Percentiles rank a stretch among this genome's conserved stretches.
These are phyloP conservation scores for Neospermospora avenae DNA, from an alignment of 2,329 filamentous ascomycete genomes.

Conservation along the genomic window DNA sequence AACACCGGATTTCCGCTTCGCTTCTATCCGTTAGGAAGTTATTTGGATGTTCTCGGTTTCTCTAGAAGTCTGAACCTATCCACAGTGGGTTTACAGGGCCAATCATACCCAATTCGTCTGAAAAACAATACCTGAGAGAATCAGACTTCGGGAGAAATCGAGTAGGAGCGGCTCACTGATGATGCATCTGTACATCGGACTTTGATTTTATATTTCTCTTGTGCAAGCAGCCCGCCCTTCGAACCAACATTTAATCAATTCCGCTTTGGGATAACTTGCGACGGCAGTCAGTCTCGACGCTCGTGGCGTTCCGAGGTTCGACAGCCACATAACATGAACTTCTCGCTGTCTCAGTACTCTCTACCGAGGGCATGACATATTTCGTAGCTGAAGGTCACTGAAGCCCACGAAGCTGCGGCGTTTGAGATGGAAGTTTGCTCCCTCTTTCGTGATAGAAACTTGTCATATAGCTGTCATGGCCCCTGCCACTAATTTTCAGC, in stretches of 20 bases:
- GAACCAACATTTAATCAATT: background rate
- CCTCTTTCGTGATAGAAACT: background rate
- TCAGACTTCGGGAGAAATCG: too few species aligned
- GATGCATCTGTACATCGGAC: too few species aligned
- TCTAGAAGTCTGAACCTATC: too few species aligned
- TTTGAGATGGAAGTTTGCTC: background rate
- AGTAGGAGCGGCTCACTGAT: too few species aligned
- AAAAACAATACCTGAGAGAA: too few species aligned
- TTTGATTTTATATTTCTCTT: background rate
- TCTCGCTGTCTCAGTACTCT: background rate
- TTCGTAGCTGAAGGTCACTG: background rate
- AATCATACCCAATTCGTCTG: too few species aligned
- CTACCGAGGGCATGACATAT: background rate
- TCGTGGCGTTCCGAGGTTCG: background rate
- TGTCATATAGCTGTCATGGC: background rate
- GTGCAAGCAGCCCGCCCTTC: background rate
- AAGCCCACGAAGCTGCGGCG: background rate
- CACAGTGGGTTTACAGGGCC: too few species aligned
- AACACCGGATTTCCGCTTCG: background rate
- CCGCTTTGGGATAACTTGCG: background rate
- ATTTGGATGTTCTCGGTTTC: too few species aligned
- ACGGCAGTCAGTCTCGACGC: background rate
- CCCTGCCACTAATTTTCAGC: background rate
- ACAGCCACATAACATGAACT: background rate
- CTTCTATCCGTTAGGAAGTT: background rate